Evolutionary conservation across 1,284 basidiomycete genomes (phyloP).

Genomic region (Moniliophthora roreri): DNA sequence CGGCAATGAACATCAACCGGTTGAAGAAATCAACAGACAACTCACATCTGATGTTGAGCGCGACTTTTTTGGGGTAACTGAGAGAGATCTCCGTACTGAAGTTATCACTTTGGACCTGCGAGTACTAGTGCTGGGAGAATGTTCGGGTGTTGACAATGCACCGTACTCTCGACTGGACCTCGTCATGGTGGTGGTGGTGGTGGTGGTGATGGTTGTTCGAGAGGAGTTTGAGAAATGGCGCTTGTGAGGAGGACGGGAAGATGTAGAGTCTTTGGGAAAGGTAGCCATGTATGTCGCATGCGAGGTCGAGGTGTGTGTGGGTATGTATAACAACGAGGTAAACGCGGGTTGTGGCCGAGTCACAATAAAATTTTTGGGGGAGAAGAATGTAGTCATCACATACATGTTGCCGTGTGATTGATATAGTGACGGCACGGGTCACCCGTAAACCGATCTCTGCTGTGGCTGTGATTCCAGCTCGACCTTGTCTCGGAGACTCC

Average conservation of each 20-base stretch:
- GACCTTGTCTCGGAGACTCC: too few relatives aligned
- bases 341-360: too few relatives aligned
- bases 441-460: too few relatives aligned
- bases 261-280: background rate
- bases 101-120: conserved; percentile 40
- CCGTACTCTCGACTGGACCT: background rate
- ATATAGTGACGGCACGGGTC: too few relatives aligned
- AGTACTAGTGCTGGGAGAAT: conserved; percentile 1
- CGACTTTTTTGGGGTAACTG: conserved; percentile 30
- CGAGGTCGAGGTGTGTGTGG: too few relatives aligned
- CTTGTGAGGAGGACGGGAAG: conserved; percentile 4
- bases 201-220: background rate
- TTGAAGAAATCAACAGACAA: conserved; percentile 5
- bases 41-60: conserved; percentile 21
- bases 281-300: too few relatives aligned
- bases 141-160: background rate
- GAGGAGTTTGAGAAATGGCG: conserved; percentile 9
- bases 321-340: too few relatives aligned
- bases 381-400: too few relatives aligned
- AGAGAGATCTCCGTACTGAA: conserved; percentile 41
- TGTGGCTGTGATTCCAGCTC: too few relatives aligned
- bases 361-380: too few relatives aligned
- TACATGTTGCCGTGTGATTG: background rate
- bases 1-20: conserved; percentile 13
- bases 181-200: background rate